Conservation (phyloP, 2,329 filamentous ascomycete genomes). For the Dactylellina parvicollis region DNA sequence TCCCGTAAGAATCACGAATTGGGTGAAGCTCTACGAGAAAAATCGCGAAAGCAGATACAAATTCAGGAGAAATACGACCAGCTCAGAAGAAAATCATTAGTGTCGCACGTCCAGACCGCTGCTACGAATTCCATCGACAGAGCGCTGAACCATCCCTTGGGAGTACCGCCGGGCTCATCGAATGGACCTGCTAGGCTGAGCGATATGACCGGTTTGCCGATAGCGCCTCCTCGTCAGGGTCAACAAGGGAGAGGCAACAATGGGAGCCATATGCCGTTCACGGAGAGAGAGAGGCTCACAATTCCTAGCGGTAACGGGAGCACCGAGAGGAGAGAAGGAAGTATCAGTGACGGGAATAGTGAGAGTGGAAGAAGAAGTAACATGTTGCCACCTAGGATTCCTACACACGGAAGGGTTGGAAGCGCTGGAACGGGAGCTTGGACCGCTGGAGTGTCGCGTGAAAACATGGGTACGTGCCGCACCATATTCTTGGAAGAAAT, state of each 20-base stretch:
- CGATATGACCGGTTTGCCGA: neutral
- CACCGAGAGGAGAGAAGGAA: conserved; percentile 22
- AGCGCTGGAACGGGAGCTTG: neutral
- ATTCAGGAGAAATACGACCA: conserved; percentile 74
- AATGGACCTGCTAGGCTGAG: conserved; percentile 12
- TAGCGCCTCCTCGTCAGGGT: neutral
- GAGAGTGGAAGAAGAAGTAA: conserved; percentile 17
- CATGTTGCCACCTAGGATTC: conserved; percentile 7
- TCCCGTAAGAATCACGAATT: conserved; percentile 78
- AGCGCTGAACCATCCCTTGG: neutral
- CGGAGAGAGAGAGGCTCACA: conserved; percentile 26
- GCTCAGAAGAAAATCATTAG: conserved; percentile 68
- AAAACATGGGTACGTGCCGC: conserved; percentile 19
- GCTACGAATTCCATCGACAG: conserved; percentile 66
- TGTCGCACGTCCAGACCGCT: conserved; percentile 68
- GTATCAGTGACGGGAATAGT: conserved; percentile 38
- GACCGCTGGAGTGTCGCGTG: neutral
- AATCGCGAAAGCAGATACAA: conserved; percentile 74
- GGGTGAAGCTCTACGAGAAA: conserved; percentile 73
- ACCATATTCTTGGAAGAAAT: neutral
- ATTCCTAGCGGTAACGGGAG: conserved; percentile 14
- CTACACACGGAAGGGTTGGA: conserved; percentile 21
- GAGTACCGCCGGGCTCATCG: conserved; percentile 10
- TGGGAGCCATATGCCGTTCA: neutral
- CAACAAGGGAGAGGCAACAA: conserved; percentile 1